Evolutionary conservation across 805 yeast species (phyloP).

Genomic region (Monosporozyma servazzii): DNA sequence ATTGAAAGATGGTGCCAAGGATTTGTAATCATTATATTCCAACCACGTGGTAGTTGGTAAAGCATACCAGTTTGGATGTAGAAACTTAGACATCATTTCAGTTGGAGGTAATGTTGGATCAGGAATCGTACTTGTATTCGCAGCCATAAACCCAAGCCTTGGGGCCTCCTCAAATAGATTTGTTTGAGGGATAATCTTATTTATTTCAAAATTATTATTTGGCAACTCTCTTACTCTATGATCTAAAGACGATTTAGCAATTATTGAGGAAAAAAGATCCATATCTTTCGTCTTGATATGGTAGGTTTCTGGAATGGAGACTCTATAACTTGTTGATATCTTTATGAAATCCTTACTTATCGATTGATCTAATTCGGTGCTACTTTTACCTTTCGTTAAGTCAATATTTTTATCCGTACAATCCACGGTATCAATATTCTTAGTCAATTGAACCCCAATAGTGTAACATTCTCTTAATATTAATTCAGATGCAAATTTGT

Average conservation of each 20-base stretch:
- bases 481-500: conserved; percentile 52
- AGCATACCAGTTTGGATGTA: conserved; percentile 57
- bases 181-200: conserved; percentile 55
- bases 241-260: conserved; percentile 64
- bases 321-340: conserved; percentile 43
- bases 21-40: conserved; percentile 37
- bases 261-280: conserved; percentile 72
- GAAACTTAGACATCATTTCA: conserved; percentile 43
- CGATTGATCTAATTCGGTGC: conserved; percentile 29
- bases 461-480: conserved; percentile 52
- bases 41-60: conserved; percentile 62
- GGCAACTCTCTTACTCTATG: conserved; percentile 61
- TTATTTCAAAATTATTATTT: conserved; percentile 49
- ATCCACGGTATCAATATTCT: conserved; percentile 7
- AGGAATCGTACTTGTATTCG: conserved; percentile 36
- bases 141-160: conserved; percentile 39
- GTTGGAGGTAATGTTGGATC: conserved; percentile 43
- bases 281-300: conserved; percentile 51
- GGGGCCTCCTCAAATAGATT: conserved; percentile 31
- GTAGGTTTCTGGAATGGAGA: conserved; percentile 56
- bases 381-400: conserved; percentile 15
- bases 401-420: conserved; percentile 2
- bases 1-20: conserved; percentile 61
- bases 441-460: conserved; percentile 28
- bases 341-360: conserved; percentile 51